phyloP scores from a whole-genome alignment of 495 filamentous ascomycete species.

The Letharia lupina region DNA sequence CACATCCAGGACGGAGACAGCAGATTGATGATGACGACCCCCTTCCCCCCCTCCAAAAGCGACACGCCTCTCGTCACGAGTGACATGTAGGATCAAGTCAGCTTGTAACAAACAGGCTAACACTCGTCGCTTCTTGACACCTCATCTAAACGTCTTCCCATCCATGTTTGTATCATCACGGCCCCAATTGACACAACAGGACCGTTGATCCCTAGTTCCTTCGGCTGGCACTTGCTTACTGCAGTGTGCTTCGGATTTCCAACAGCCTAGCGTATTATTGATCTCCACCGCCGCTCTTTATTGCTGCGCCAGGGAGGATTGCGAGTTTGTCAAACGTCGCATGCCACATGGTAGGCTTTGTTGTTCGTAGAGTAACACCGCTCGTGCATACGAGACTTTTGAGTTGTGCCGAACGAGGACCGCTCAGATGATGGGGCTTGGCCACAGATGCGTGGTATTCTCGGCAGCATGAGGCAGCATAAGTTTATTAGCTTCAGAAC shows the following conservation, averaged over 20 bases:
- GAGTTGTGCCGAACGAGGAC: conserved; percentile 5
- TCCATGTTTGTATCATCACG: conserved; percentile 1
- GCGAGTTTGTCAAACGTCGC: conserved; percentile 12
- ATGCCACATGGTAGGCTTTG: background rate
- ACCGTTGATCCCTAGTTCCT: background rate
- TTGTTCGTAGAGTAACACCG: conserved; percentile 6
- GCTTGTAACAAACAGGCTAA: conserved; percentile 3
- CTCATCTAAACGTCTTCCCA: conserved; percentile 6
- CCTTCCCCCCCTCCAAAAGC: background rate
- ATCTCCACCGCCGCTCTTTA: conserved; percentile 6
- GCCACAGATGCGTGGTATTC: conserved; percentile 11
- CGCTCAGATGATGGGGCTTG: conserved; percentile 14
- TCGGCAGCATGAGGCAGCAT: conserved; percentile 8
- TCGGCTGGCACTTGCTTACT: conserved; percentile 7
- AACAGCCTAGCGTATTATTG: conserved; percentile 10
- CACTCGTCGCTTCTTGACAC: background rate
- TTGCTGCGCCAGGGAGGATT: conserved; percentile 20
- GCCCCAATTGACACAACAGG: background rate
- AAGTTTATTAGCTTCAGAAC: conserved; percentile 6
- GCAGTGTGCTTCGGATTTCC: conserved; percentile 3
- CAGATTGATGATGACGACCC: conserved; percentile 4
- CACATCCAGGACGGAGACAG: conserved; percentile 13
- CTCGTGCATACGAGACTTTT: conserved; percentile 16
- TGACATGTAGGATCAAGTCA: conserved; percentile 12
- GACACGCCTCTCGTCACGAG: conserved; percentile 4